phyloP scores from a whole-genome alignment of 2,329 filamentous ascomycete genomes.

The Calycina herbarum region DNA sequence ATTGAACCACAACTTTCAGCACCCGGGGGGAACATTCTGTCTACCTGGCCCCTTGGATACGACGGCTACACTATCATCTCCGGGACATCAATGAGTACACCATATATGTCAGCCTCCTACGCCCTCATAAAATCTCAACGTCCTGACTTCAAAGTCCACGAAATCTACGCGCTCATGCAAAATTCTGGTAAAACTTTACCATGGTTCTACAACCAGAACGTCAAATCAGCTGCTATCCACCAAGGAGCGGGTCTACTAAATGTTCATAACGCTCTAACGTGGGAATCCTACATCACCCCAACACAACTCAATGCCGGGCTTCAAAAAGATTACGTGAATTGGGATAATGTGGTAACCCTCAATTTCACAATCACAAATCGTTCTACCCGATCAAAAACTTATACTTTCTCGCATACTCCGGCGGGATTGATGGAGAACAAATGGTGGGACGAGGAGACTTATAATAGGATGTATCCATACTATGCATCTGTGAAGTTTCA shows the following conservation, averaged over 20 bases:
- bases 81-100: slow-evolving; percentile 42
- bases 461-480: slow-evolving; percentile 19
- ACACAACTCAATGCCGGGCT: slow-evolving; percentile 28
- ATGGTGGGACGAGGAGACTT: slow-evolving; percentile 15
- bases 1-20: slow-evolving; percentile 33
- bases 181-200: slow-evolving; percentile 34
- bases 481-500: slow-evolving; percentile 6
- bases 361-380: slow-evolving; percentile 34
- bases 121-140: slow-evolving; percentile 40
- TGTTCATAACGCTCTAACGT: slow-evolving; percentile 35
- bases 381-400: slow-evolving; percentile 25
- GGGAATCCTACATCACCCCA: slow-evolving; percentile 28
- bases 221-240: slow-evolving; percentile 36
- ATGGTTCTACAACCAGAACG: slow-evolving; percentile 33
- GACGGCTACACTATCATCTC: slow-evolving; percentile 39
- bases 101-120: slow-evolving; percentile 38
- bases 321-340: slow-evolving; percentile 12
- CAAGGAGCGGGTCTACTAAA: slow-evolving; percentile 41
- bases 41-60: slow-evolving; percentile 38
- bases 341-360: slow-evolving; percentile 16
- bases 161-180: slow-evolving; percentile 37
- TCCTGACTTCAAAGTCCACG: slow-evolving; percentile 30
- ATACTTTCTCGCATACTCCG: slow-evolving; percentile 29
- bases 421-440: slow-evolving; percentile 27
- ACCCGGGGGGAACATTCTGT: slow-evolving; percentile 40